Base-by-base conservation (phyloP, 2,329 filamentous ascomycete genomes). In the Metarhizium album region DNA sequence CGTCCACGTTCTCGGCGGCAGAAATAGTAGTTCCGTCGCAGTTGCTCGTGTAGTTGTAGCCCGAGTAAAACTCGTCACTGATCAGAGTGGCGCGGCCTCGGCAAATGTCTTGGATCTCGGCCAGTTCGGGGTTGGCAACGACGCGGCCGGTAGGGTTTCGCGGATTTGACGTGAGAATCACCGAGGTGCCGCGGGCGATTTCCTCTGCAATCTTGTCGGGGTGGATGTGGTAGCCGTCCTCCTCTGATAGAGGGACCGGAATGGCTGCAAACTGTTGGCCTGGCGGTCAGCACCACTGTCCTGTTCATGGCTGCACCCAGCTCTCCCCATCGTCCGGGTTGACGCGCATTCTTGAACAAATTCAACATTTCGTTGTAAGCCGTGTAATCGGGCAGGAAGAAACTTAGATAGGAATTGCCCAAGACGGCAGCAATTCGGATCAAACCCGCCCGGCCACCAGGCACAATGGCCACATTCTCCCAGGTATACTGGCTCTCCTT, bases 361-460 rank as follows among this genome's bases (percentile, higher is more conserved):
- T 84, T 89, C 71, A 96, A 71, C 90, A 97, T 96, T 74, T 96
- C 90, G 64, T 94, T 95, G 75, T 97, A 97, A 2, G 91, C 91
- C 3, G 90, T 95, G 72, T 96, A 96, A 67, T 96, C 87, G 45
- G 88, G 88, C 64, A 95, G 87, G 70, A 95, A 95, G 78, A 96
- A 96, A 42, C 86, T 88, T 55, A 96, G 76, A 64, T 95, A 95
- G 50, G 90, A 84, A 67, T 95, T 95, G 57, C 91, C 91, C 59
- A 97, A 72, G 5, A 97, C 90, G 48, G 91, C 91, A 20, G 91
- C 91, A 65, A 97, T 96, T 60, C 91, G 82, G 66, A 96, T 96
- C 70, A 97, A 74, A 46, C 91, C 91, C 33, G 91, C 91, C 60
- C 91, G 82, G 38, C 91, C 91, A 67, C 90, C 90, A 45, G 91